Base-by-base conservation (phyloP, 176 grass and related monocot genomes). In the Cenchrus fungigraminus region DNA sequence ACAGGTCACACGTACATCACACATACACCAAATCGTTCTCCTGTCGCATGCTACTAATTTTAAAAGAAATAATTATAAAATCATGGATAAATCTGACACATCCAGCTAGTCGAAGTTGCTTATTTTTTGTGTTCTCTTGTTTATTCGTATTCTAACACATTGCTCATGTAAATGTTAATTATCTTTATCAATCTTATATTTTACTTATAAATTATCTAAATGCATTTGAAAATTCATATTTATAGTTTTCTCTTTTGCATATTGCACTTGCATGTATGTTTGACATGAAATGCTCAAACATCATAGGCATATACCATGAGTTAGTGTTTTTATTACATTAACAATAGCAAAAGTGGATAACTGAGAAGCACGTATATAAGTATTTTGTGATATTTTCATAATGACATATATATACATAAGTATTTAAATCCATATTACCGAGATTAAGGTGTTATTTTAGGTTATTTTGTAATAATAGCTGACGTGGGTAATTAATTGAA, bases 1-100 rank as follows among this genome's bases (percentile, higher is more conserved):
- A 62, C 50, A 44, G 31, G 67, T 86, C 67, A 20, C 65, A 52
- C 67, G 49, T 34, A 72, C 69, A 14, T 72, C 45, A 19, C 6
- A 13, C 37, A 45, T 37, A 58, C 55, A 58, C 17, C 57, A 60
- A n/a, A n/a, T 0, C 20, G 8, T 3, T 1, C 15, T 55, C 4
- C 4, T 55, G 9, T 40, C 9, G 3, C 8, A 25, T 61, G 8
- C 54, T 56, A 61, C 58, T 61, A 60, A 60, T 22, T 22, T 60
- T 60, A 25, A 61, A 9, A 22, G 1, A 61, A 25, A 61, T 25
- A 25, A 25, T 22, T 61, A 61, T 1, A 61, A 61, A 10, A 11
- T 9, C 3, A 25, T 61, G n/a, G 9, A 61, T 61, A 61, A 61
- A n/a, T 25, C 1, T 20, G 17, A 6, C 1, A 20, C 7, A 17